A percentile compares a stretch with the other conserved stretches of the same genome.
These are phyloP conservation scores for Spizellomyces sp. DNA, from an alignment of 192 early-diverging fungal species.

Conservation along the genomic window DNA sequence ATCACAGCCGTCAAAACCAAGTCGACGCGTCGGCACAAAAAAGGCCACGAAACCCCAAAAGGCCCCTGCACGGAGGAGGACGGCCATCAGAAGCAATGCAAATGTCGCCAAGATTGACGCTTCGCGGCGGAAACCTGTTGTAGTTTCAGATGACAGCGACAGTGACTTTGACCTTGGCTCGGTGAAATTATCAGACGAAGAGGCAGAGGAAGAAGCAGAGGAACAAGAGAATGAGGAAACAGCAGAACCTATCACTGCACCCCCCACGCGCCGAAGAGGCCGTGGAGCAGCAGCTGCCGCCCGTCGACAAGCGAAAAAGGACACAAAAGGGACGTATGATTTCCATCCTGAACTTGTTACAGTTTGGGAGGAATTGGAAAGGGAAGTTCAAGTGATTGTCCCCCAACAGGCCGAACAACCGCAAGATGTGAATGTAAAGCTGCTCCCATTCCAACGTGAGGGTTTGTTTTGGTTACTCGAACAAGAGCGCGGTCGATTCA, in stretches of 20 bases:
- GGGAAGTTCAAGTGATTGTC: constrained; percentile 32
- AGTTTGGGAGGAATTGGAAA: constrained; percentile 61
- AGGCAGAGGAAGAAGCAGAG: not conserved
- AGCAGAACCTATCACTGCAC: not conserved
- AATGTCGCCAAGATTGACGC: too few species aligned
- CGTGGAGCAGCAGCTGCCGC: constrained; percentile 24
- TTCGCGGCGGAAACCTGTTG: too few species aligned
- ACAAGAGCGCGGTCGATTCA: constrained; percentile 63
- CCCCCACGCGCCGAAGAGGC: not conserved
- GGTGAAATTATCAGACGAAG: not conserved
- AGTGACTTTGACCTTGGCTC: constrained; percentile 17
- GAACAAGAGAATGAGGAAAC: not conserved
- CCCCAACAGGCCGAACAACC: constrained; percentile 58
- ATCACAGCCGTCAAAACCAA: too few species aligned
- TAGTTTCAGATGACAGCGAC: constrained; percentile 8
- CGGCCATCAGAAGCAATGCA: too few species aligned
- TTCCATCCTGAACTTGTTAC: constrained; percentile 62
- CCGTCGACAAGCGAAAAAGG: constrained; percentile 4
- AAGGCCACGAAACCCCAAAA: too few species aligned
- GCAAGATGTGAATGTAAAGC: constrained; percentile 62
- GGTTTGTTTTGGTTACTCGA: constrained; percentile 81
- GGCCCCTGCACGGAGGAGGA: too few species aligned
- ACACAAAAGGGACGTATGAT: constrained; percentile 10
- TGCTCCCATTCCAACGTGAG: constrained; percentile 89
- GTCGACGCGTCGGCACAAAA: too few species aligned